phyloP scores from a whole-genome alignment of 1,284 basidiomycete species.

The Stereum hirsutum region DNA sequence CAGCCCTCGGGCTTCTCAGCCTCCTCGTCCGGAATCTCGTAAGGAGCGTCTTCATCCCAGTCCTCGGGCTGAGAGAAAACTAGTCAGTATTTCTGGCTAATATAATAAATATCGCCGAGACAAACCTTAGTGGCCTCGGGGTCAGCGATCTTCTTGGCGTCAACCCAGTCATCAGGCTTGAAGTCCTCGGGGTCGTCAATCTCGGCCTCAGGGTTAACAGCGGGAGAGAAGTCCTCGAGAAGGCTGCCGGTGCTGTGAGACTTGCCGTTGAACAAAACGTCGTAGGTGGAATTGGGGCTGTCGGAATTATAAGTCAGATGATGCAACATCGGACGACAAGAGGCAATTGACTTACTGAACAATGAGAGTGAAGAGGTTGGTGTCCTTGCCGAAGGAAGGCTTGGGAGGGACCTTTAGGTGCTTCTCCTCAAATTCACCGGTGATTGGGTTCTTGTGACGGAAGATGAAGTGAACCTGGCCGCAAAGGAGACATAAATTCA shows the following conservation, averaged over 20 bases:
- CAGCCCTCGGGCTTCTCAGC: slow-evolving; percentile 92
- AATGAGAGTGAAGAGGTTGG: slow-evolving; percentile 90
- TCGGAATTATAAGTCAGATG: neutral
- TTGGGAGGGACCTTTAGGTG: slow-evolving; percentile 80
- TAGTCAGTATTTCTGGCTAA: neutral
- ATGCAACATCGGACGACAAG: slow-evolving; percentile 2
- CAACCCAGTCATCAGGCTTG: slow-evolving; percentile 95
- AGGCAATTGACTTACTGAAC: slow-evolving; percentile 54
- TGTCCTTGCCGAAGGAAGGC: slow-evolving; percentile 82
- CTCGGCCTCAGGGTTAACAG: slow-evolving; percentile 89
- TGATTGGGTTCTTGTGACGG: slow-evolving; percentile 89
- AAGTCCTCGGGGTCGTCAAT: slow-evolving; percentile 89
- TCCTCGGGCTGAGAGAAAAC: slow-evolving; percentile 55
- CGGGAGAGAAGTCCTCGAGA: slow-evolving; percentile 91
- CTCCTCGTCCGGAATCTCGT: slow-evolving; percentile 82
- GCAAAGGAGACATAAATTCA: slow-evolving; percentile 4
- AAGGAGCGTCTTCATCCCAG: slow-evolving; percentile 94
- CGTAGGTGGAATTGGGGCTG: slow-evolving; percentile 92
- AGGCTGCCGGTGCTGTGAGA: slow-evolving; percentile 74
- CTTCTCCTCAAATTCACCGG: slow-evolving; percentile 94
- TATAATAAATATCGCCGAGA: neutral
- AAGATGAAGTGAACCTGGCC: slow-evolving; percentile 96
- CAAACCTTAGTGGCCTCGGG: slow-evolving; percentile 64
- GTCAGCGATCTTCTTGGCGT: slow-evolving; percentile 80
- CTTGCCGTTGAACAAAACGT: slow-evolving; percentile 89